Evolutionary conservation across 1,284 basidiomycete species (phyloP).

Genomic region (Sphaerobolus stellatus): DNA sequence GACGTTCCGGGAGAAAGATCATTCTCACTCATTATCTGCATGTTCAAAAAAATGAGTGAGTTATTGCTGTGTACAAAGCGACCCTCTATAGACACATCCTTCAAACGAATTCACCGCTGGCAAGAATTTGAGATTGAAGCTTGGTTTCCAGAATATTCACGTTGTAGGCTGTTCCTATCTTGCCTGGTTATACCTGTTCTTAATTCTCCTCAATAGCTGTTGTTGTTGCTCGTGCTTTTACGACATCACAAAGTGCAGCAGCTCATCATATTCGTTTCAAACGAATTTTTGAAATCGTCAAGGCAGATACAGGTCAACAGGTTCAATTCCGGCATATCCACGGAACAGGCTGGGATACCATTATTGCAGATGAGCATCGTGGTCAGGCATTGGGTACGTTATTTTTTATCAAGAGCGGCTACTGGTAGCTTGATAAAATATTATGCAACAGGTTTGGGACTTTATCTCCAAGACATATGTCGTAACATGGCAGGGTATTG

Average conservation of each 20-base stretch:
- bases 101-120: conserved; percentile 24
- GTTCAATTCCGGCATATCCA: conserved; percentile 26
- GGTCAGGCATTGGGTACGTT: conserved; percentile 25
- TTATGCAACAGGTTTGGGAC: conserved; percentile 8
- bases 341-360: conserved; percentile 20
- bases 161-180: conserved; percentile 20
- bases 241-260: conserved; percentile 24
- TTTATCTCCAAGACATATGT: conserved; percentile 6
- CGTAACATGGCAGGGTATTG: neutral
- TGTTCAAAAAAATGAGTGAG: conserved; percentile 22
- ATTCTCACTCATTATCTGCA: conserved; percentile 22
- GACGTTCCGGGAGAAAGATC: neutral
- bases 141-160: conserved; percentile 21
- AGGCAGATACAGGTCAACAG: conserved; percentile 18
- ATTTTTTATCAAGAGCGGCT: neutral
- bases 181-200: neutral
- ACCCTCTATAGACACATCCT: conserved; percentile 26
- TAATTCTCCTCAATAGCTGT: conserved; percentile 15
- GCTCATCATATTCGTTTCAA: conserved; percentile 25
- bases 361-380: conserved; percentile 26
- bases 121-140: conserved; percentile 29
- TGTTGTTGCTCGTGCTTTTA: conserved; percentile 23
- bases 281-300: conserved; percentile 21
- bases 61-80: conserved; percentile 17
- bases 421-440: neutral